These are phyloP conservation scores for Nannizziopsis barbatae DNA, from an alignment of 2,329 filamentous ascomycete species.

Conservation along the genomic window DNA sequence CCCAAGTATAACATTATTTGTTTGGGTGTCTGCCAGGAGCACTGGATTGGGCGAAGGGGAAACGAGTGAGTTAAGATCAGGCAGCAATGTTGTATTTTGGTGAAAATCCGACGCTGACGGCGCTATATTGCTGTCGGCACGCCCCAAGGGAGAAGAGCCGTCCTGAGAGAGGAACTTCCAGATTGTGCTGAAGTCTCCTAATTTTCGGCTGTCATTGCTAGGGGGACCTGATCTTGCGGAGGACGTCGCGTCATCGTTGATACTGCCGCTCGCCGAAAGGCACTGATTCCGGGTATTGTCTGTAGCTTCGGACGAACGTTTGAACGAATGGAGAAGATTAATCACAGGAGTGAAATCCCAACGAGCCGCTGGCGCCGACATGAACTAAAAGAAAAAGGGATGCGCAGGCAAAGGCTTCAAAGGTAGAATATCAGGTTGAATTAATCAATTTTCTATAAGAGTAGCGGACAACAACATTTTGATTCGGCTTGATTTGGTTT, in stretches of 20 bases:
- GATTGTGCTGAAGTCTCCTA: conserved; percentile 36
- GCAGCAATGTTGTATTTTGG: neutral
- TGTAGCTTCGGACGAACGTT: neutral
- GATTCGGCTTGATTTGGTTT: no score
- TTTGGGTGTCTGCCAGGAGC: neutral
- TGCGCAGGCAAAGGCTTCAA: neutral
- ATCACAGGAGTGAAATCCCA: conserved; percentile 40
- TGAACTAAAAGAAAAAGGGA: conserved; percentile 9
- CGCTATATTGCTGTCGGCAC: no score
- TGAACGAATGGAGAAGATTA: conserved; percentile 31
- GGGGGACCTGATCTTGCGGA: conserved; percentile 1
- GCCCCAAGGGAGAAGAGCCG: conserved; percentile 1
- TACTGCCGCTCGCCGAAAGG: neutral
- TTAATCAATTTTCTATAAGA: no score
- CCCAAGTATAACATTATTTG: conserved; percentile 5
- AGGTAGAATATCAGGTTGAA: neutral
- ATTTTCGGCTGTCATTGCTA: conserved; percentile 17
- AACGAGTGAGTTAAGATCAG: neutral
- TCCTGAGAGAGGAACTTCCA: conserved; percentile 31
- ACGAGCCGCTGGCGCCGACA: conserved; percentile 21
- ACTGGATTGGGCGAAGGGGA: neutral
- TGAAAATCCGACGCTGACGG: no score
- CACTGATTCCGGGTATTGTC: neutral
- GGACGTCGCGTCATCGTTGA: neutral
- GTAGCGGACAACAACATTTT: no score